Conservation (phyloP, 2,329 filamentous ascomycete species). For the Paraphoma sp. region DNA sequence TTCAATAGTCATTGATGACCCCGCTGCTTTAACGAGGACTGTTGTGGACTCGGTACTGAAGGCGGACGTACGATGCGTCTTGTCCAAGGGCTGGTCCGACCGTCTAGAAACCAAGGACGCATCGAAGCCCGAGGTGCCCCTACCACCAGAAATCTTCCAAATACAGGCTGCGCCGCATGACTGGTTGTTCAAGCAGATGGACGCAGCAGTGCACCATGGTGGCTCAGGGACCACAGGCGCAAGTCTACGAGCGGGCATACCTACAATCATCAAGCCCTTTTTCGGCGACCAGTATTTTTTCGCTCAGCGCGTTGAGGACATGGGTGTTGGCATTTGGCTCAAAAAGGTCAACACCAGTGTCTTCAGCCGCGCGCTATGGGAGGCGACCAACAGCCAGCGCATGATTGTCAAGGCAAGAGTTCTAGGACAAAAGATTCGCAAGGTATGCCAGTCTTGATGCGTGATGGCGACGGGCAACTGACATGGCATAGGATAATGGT, state of each 20-base stretch:
- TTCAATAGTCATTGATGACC: slow-evolving; percentile 91
- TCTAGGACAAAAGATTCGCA: slow-evolving; percentile 85
- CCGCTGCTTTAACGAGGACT: slow-evolving; percentile 86
- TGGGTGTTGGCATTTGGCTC: slow-evolving; percentile 89
- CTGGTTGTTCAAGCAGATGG: slow-evolving; percentile 93
- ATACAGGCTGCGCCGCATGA: slow-evolving; percentile 94
- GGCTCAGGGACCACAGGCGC: slow-evolving; percentile 95
- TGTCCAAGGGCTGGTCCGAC: slow-evolving; percentile 98
- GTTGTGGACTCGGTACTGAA: slow-evolving; percentile 90
- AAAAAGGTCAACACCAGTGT: slow-evolving; percentile 87
- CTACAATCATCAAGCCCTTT: slow-evolving; percentile 94
- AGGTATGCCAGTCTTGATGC: slow-evolving; percentile 64
- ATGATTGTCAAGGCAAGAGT: slow-evolving; percentile 88
- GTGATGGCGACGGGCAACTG: slow-evolving; percentile 14
- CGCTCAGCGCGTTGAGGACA: slow-evolving; percentile 84
- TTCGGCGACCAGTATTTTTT: slow-evolving; percentile 99
- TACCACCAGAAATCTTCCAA: slow-evolving; percentile 82
- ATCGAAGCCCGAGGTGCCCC: slow-evolving; percentile 68
- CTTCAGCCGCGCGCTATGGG: slow-evolving; percentile 88
- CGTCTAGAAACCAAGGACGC: slow-evolving; percentile 67
- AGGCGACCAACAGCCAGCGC: slow-evolving; percentile 85
- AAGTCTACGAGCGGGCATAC: slow-evolving; percentile 86
- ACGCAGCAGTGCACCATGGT: slow-evolving; percentile 93
- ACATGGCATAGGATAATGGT: slow-evolving; percentile 73
- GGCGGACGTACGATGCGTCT: slow-evolving; percentile 90